A percentile compares a stretch with the other conserved stretches of the same genome.
Conservation (phyloP, 345 rosid species). For the Brassica carinata region DNA sequence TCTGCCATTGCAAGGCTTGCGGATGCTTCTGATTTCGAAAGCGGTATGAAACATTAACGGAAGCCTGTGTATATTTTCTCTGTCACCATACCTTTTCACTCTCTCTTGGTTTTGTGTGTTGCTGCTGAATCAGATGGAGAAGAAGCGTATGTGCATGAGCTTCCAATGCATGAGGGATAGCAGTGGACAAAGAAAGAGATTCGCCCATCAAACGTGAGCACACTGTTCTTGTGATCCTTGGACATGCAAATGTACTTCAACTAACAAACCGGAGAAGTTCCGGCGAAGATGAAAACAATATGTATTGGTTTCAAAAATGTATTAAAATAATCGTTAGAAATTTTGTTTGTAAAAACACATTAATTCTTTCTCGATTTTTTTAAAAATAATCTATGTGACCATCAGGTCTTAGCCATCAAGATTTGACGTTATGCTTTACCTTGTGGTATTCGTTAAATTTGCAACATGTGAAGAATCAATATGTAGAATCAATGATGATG, state of each 20-base stretch:
- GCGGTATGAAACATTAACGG: conserved; percentile 58
- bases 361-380: background rate
- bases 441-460: background rate
- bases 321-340: conserved; percentile 12
- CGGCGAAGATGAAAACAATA: conserved; percentile 12
- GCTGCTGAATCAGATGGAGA: conserved; percentile 39
- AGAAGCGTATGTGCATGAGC: conserved; percentile 31
- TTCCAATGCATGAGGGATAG: conserved; percentile 20
- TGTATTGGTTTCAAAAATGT: conserved; percentile 23
- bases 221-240: background rate
- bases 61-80: background rate
- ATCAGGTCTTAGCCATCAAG: background rate
- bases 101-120: conserved; percentile 5
- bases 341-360: conserved; percentile 15
- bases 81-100: no score
- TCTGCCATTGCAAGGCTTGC: conserved; percentile 89
- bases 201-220: conserved; percentile 5
- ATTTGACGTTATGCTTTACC: background rate
- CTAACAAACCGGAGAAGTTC: background rate
- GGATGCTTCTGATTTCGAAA: conserved; percentile 88
- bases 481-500: background rate
- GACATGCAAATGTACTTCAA: background rate
- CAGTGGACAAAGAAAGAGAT: conserved; percentile 5
- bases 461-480: background rate
- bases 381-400: background rate